These are phyloP conservation scores for Hypoxylon crocopeplum DNA, from an alignment of 495 filamentous ascomycete genomes.

Conservation along the genomic window DNA sequence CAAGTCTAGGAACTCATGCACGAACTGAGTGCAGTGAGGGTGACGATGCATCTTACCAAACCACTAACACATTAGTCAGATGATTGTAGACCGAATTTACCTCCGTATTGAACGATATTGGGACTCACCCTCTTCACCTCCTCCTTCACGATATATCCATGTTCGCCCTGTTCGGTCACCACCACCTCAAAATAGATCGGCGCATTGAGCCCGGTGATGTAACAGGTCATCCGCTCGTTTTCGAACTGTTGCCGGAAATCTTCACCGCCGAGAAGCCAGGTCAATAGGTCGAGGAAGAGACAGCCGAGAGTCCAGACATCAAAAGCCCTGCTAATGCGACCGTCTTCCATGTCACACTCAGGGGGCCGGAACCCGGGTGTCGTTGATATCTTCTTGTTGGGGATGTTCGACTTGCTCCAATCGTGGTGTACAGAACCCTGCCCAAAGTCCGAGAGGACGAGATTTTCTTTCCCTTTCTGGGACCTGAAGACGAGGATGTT, in stretches of 20 bases:
- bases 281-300: conserved; percentile 43
- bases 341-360: conserved; percentile 18
- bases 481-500: conserved; percentile 29
- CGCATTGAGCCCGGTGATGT: too few species aligned
- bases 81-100: not conserved
- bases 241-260: conserved; percentile 2
- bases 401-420: conserved; percentile 11
- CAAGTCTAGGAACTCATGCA: conserved; percentile 10
- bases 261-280: conserved; percentile 43
- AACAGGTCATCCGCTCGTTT: not conserved
- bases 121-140: not conserved
- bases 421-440: conserved; percentile 12
- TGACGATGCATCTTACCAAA: not conserved
- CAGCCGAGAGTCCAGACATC: conserved; percentile 52
- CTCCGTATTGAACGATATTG: not conserved
- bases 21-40: not conserved
- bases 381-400: conserved; percentile 10
- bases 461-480: not conserved
- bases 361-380: conserved; percentile 34
- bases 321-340: conserved; percentile 34
- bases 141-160: conserved; percentile 10
- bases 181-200: conserved; percentile 7
- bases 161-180: not conserved
- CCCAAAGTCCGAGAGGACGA: conserved; percentile 23
- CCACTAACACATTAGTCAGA: conserved; percentile 5